Percentiles rank a stretch among this genome's conserved stretches.
Conservation (phyloP, 2,329 filamentous ascomycete genomes). For the Passalora sequoiae region DNA sequence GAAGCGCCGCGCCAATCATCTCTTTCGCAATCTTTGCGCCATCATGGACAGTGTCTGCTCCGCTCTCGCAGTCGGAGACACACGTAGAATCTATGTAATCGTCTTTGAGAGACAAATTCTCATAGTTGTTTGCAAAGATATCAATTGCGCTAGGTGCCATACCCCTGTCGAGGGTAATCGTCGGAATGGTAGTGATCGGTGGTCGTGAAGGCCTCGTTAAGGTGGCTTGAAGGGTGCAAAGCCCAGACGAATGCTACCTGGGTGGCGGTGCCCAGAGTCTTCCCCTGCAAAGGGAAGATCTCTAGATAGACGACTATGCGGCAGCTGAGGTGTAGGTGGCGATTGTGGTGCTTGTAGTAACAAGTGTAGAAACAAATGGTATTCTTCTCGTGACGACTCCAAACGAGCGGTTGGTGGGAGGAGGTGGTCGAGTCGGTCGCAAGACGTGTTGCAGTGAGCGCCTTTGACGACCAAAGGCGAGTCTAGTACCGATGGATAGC, state of each 20-base stretch:
- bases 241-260: slow-evolving; percentile 66
- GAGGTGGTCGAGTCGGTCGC: slow-evolving; percentile 42
- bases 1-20: slow-evolving; percentile 80
- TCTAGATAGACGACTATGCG: slow-evolving; percentile 98
- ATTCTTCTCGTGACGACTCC: slow-evolving; percentile 35
- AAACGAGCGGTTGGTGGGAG: slow-evolving; percentile 14
- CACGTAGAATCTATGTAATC: slow-evolving; percentile 19
- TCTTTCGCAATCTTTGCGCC: slow-evolving; percentile 60
- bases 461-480: slow-evolving; percentile 40
- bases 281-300: slow-evolving; percentile 99
- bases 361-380: slow-evolving; percentile 41
- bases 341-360: slow-evolving; percentile 47
- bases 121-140: slow-evolving; percentile 39
- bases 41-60: slow-evolving; percentile 40
- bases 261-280: slow-evolving; percentile 95
- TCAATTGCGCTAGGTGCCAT: slow-evolving; percentile 67
- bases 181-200: slow-evolving; percentile 17
- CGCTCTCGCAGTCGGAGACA: slow-evolving; percentile 23
- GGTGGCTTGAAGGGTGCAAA: slow-evolving; percentile 93
- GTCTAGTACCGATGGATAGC: slow-evolving; percentile 14
- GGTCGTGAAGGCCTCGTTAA: slow-evolving; percentile 56
- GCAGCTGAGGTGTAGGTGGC: slow-evolving; percentile 76
- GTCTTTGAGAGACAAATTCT: slow-evolving; percentile 36
- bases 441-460: slow-evolving; percentile 34
- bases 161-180: slow-evolving; percentile 43